Conservation (phyloP, 306 rosid genomes). For the Lathyrus tuberosus region DNA sequence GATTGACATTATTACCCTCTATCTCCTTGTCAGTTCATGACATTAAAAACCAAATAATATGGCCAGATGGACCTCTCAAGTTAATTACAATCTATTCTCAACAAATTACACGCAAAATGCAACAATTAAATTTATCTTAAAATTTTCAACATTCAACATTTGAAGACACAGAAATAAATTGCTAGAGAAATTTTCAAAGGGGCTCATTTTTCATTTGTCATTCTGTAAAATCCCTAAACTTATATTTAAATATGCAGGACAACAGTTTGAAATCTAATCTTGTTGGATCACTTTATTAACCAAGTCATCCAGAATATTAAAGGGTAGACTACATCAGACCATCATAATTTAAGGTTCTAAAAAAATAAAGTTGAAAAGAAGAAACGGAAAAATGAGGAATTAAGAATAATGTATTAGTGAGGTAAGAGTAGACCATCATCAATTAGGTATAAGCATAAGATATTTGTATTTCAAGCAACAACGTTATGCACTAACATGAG, state of each 20-base stretch:
- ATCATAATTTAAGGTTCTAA: conserved; percentile 29
- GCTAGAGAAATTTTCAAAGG: neutral
- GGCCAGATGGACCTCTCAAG: too few relatives aligned
- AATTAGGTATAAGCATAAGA: neutral
- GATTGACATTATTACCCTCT: neutral
- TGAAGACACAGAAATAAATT: neutral
- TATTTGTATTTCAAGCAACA: neutral
- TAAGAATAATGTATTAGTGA: neutral
- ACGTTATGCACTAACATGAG: conserved; percentile 17
- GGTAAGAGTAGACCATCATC: neutral
- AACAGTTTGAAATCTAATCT: conserved; percentile 12
- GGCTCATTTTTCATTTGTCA: neutral
- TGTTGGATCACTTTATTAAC: conserved; percentile 24
- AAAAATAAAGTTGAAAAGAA: neutral
- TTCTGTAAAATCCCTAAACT: neutral
- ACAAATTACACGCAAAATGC: neutral
- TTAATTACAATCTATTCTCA: neutral
- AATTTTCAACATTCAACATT: neutral
- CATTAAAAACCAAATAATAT: neutral
- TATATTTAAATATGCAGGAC: conserved; percentile 7
- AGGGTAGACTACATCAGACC: conserved; percentile 13
- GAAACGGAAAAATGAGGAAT: neutral
- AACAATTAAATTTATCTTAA: neutral
- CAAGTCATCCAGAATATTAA: conserved; percentile 9
- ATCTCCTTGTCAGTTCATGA: neutral